Percentiles rank a stretch among this genome's conserved stretches.
These are phyloP conservation scores for Lactarius sp. DNA, from an alignment of 768 basidiomycete genomes.

Conservation along the genomic window DNA sequence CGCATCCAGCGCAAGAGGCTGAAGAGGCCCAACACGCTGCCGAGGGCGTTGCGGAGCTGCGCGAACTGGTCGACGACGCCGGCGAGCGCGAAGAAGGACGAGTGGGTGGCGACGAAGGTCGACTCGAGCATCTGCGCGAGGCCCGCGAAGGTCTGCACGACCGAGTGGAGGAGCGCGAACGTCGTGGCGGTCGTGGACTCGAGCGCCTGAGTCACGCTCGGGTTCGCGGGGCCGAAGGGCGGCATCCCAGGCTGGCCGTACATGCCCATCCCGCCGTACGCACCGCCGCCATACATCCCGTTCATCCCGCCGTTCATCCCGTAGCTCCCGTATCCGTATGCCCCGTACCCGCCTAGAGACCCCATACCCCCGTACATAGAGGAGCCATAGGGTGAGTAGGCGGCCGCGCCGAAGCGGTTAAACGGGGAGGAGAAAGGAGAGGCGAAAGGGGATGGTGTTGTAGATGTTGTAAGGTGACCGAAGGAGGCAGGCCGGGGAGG, in stretches of 20 bases:
- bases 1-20: conserved; percentile 85
- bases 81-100: conserved; percentile 93
- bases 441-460: conserved; percentile 36
- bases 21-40: conserved; percentile 90
- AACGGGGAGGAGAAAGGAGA: conserved; percentile 37
- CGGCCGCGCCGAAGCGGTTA: conserved; percentile 38
- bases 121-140: conserved; percentile 97
- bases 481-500: conserved; percentile 63
- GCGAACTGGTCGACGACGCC: conserved; percentile 94
- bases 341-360: conserved; percentile 39
- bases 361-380: conserved; percentile 42
- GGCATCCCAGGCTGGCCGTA: conserved; percentile 36
- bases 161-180: conserved; percentile 87
- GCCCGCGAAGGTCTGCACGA: conserved; percentile 92
- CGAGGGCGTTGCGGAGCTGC: conserved; percentile 86
- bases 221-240: conserved; percentile 46
- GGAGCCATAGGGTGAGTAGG: conserved; percentile 38
- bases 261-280: too few species aligned
- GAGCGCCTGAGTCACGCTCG: conserved; percentile 80
- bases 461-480: conserved; percentile 24
- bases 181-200: conserved; percentile 89
- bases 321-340: conserved; percentile 29
- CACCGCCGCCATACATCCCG: conserved; percentile 39
- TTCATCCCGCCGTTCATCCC: conserved; percentile 41
- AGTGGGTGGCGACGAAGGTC: conserved; percentile 96